Evolutionary conservation across 306 rosid genomes (phyloP).

Genomic region (Prunus fruticosa): DNA sequence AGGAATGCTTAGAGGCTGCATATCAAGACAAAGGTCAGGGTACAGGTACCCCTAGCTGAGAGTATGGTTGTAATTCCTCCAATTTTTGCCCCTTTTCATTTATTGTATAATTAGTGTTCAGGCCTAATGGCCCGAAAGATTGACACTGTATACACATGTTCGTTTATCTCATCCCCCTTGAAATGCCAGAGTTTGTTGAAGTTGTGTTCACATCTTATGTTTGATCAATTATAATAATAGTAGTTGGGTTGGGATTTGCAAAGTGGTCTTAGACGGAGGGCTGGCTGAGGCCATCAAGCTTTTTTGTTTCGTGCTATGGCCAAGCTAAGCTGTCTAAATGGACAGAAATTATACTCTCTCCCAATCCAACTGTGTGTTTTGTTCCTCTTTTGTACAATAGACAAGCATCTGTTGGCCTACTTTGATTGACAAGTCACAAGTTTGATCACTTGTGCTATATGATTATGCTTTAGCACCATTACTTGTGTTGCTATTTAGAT

Average conservation of each 20-base stretch:
- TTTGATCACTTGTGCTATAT: too few species aligned
- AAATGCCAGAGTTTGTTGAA: background rate
- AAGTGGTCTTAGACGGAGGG: background rate
- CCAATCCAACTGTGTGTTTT: too few species aligned
- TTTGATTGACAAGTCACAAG: too few species aligned
- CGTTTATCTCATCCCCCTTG: background rate
- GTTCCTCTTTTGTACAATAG: too few species aligned
- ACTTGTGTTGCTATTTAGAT: too few species aligned
- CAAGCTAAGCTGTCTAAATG: background rate
- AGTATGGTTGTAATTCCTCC: background rate
- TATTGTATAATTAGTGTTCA: constrained; percentile 4
- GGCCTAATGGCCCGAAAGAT: background rate
- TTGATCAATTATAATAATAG: background rate
- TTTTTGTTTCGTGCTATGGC: background rate
- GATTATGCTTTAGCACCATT: too few species aligned
- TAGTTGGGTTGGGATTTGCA: background rate
- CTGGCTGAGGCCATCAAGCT: background rate
- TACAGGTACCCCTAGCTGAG: constrained; percentile 53
- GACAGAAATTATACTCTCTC: background rate
- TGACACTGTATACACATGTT: background rate
- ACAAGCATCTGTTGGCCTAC: too few species aligned
- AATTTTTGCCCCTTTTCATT: background rate
- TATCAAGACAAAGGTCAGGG: constrained; percentile 40
- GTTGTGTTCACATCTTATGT: background rate
- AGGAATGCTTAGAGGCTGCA: constrained; percentile 69